A percentile compares a stretch with the other conserved stretches of the same genome.
phyloP scores from a whole-genome alignment of 169 alveolate species.

The Perkinsus marinus region DNA sequence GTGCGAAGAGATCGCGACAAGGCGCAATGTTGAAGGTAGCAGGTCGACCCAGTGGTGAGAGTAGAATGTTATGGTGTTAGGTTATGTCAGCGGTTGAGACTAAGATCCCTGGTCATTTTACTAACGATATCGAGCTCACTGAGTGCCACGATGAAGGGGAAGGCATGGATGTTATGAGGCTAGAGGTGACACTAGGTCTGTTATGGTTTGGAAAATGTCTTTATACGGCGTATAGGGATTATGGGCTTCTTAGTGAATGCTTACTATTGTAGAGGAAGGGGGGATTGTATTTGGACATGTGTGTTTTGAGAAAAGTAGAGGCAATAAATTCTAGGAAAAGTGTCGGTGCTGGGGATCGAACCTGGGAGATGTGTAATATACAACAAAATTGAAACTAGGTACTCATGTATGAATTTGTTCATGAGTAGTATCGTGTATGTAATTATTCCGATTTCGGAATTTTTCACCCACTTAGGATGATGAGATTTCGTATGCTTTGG shows the following conservation, averaged over 20 bases:
- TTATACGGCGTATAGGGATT: background rate
- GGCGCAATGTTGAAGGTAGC: slow-evolving; percentile 4
- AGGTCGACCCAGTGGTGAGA: background rate
- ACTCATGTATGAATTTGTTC: too few species aligned
- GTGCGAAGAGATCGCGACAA: background rate
- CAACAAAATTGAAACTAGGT: too few species aligned
- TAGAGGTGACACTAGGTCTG: background rate
- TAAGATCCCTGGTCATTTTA: slow-evolving; percentile 28
- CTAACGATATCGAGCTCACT: background rate
- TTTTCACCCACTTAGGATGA: background rate
- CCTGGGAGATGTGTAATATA: too few species aligned
- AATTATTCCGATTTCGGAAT: too few species aligned
- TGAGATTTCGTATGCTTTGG: slow-evolving; percentile 34
- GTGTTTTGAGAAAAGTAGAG: background rate
- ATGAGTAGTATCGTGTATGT: too few species aligned
- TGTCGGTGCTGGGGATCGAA: too few species aligned
- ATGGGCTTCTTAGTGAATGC: background rate
- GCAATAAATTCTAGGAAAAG: background rate
- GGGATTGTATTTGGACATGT: background rate
- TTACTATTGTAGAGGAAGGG: too few species aligned
- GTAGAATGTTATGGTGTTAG: background rate
- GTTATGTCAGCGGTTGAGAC: slow-evolving; percentile 32
- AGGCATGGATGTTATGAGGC: background rate
- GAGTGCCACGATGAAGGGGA: background rate
- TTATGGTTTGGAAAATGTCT: background rate